A percentile compares a stretch with the other conserved stretches of the same genome.
phyloP scores from a whole-genome alignment of 345 rosid species.

The Citrus unshiu region DNA sequence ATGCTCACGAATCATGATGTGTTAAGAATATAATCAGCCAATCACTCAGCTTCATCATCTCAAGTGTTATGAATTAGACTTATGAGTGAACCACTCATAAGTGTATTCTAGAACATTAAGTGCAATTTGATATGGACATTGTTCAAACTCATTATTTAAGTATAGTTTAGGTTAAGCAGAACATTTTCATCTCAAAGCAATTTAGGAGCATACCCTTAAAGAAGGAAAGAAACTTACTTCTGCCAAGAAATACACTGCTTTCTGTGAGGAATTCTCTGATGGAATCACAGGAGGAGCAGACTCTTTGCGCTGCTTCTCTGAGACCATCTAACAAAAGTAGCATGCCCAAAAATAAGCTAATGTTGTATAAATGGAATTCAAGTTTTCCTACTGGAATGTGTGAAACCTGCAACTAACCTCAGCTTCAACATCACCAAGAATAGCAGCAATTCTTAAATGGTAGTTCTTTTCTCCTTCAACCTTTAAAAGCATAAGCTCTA shows the following conservation, averaged over 20 bases:
- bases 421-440: slow-evolving; percentile 91
- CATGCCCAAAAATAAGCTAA: slow-evolving; percentile 10
- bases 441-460: slow-evolving; percentile 82
- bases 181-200: background rate
- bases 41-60: background rate
- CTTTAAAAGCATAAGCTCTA: slow-evolving; percentile 30
- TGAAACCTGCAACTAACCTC: slow-evolving; percentile 62
- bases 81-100: background rate
- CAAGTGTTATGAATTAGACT: background rate
- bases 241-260: slow-evolving; percentile 74
- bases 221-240: slow-evolving; percentile 57
- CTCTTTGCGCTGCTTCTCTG: slow-evolving; percentile 91
- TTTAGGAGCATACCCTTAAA: background rate
- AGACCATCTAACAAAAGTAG: slow-evolving; percentile 62
- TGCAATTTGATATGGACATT: background rate
- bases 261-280: slow-evolving; percentile 56
- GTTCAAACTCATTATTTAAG: background rate
- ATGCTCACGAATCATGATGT: background rate
- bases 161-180: background rate
- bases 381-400: background rate
- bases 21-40: background rate
- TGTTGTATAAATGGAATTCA: slow-evolving; percentile 1
- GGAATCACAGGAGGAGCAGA: slow-evolving; percentile 85
- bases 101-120: background rate
- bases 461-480: slow-evolving; percentile 94